phyloP scores from a whole-genome alignment of 2,329 filamentous ascomycete species.

The Aulographum hederae region DNA sequence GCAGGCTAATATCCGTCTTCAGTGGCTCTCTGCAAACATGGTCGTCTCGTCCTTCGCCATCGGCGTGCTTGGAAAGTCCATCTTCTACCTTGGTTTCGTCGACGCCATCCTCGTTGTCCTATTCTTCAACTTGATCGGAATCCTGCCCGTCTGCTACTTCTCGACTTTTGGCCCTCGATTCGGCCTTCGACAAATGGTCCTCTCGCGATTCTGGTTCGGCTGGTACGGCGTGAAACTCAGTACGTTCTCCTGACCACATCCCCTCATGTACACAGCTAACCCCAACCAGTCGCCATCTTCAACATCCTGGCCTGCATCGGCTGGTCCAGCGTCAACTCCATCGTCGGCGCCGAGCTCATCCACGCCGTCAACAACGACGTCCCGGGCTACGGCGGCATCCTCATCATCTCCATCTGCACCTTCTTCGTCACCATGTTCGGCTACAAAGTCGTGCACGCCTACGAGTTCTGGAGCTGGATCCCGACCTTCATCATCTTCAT shows the following conservation, averaged over 20 bases:
- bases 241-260: constrained; percentile 19
- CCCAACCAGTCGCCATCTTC: constrained; percentile 42
- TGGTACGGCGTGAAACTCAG: constrained; percentile 51
- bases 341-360: constrained; percentile 63
- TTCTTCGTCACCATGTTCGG: constrained; percentile 55
- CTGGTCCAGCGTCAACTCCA: constrained; percentile 61
- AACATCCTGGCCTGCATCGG: constrained; percentile 55
- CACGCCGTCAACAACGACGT: constrained; percentile 52
- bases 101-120: constrained; percentile 55
- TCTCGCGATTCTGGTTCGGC: constrained; percentile 63
- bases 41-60: constrained; percentile 61
- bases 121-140: constrained; percentile 60
- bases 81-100: constrained; percentile 54
- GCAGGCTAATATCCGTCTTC: constrained; percentile 3
- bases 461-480: constrained; percentile 61
- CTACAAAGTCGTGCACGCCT: constrained; percentile 58
- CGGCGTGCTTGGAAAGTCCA: constrained; percentile 48
- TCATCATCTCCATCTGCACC: constrained; percentile 53
- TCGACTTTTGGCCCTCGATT: constrained; percentile 58
- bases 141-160: constrained; percentile 57
- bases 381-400: constrained; percentile 55
- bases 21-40: constrained; percentile 68
- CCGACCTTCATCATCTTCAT: constrained; percentile 57
- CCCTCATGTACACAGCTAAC: background rate
- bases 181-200: constrained; percentile 62